Evolutionary conservation across 1,284 basidiomycete genomes (phyloP).

Genomic region (Puccinia hordei): DNA sequence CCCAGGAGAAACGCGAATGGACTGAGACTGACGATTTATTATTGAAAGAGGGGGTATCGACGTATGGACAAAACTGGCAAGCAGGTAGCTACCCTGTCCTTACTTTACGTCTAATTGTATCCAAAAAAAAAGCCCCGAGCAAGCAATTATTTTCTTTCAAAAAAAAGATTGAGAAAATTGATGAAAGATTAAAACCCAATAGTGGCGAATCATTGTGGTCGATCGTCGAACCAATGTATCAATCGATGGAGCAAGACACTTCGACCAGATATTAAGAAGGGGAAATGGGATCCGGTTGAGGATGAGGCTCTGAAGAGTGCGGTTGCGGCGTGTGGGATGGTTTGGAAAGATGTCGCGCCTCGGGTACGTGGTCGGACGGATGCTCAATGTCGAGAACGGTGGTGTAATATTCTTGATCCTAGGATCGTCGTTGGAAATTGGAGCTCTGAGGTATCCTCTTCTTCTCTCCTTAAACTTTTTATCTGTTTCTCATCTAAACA

Average conservation of each 20-base stretch:
- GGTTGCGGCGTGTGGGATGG: constrained; percentile 45
- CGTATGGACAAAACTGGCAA: constrained; percentile 55
- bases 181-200: too few species aligned
- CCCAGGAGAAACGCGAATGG: constrained; percentile 51
- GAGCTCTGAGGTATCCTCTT: constrained; percentile 10
- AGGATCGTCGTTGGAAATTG: constrained; percentile 45
- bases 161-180: too few species aligned
- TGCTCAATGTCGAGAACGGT: constrained; percentile 44
- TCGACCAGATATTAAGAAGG: constrained; percentile 51
- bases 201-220: constrained; percentile 51
- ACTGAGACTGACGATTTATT: constrained; percentile 53
- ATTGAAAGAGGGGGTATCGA: constrained; percentile 51
- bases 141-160: too few species aligned
- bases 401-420: constrained; percentile 47
- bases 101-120: background rate
- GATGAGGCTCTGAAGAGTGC: constrained; percentile 42
- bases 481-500: too few species aligned
- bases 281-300: constrained; percentile 52
- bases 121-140: too few species aligned
- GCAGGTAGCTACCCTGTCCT: constrained; percentile 48
- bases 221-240: constrained; percentile 52
- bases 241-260: constrained; percentile 54
- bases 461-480: too few species aligned
- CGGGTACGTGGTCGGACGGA: constrained; percentile 41
- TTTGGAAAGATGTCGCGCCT: constrained; percentile 44